These are phyloP conservation scores for Nicotiana benthamiana DNA, from an alignment of 257 asterid species.

Conservation along the genomic window DNA sequence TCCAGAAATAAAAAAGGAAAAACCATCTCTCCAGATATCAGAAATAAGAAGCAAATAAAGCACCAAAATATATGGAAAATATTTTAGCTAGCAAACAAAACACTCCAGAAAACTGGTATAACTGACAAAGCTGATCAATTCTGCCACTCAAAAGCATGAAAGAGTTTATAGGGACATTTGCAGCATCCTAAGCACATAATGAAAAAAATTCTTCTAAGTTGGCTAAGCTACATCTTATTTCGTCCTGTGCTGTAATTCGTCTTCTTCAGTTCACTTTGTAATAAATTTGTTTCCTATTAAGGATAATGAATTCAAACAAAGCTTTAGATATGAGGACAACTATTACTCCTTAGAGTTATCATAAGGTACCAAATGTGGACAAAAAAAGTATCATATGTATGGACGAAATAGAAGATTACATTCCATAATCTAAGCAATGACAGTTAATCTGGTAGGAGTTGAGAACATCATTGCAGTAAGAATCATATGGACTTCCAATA, in stretches of 20 bases:
- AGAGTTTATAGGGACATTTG: neutral
- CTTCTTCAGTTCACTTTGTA: slow-evolving; percentile 1
- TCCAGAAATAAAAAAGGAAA: neutral
- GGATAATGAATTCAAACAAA: neutral
- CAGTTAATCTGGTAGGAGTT: neutral
- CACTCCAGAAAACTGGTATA: neutral
- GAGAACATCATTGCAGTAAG: neutral
- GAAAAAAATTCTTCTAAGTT: neutral
- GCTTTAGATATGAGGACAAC: neutral
- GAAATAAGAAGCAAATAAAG: neutral
- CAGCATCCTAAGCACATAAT: slow-evolving; percentile 2
- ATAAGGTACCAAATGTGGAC: neutral
- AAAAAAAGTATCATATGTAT: neutral
- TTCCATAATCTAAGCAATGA: neutral
- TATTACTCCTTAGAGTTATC: neutral
- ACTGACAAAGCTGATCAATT: neutral
- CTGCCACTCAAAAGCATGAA: neutral
- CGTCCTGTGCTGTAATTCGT: slow-evolving; percentile 2
- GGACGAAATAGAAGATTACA: slow-evolving; percentile 8
- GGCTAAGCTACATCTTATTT: neutral
- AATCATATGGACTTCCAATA: neutral
- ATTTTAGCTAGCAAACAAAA: neutral
- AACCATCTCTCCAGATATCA: neutral
- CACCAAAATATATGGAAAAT: neutral
- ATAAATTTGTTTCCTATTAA: slow-evolving; percentile 5